Evolutionary conservation across 1,284 basidiomycete species (phyloP), one percentile per base, ranked within the genome.

Genomic region (Ceratobasidium sp.): DNA sequence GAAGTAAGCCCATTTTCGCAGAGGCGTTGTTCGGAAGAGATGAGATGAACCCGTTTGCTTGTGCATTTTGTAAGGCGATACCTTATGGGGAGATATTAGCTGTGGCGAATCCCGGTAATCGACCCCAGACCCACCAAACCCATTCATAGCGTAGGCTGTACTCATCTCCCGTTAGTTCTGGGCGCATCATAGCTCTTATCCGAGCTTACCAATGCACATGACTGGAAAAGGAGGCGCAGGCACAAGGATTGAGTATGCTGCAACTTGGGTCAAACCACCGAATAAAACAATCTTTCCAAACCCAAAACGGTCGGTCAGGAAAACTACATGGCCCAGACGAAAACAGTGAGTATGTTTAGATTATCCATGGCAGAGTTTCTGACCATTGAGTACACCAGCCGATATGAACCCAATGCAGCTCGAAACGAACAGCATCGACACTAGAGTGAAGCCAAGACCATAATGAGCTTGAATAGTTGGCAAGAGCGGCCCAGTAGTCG

Each of bases 161-260:
- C 32, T 18, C 28, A 32, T 18, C 16, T 46, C 30, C 1, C 44
- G 8, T 90, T 78, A 11, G 86, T 85, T 75, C 90, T 7, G 32
- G 43, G 18, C 49, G 1, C 11, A 35, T 32, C 13, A 2, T 57
- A 7, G 18, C 1, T 7, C 18, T 28, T 23, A 54, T 1, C 30
- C n/a, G 41, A 32, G 35, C 66, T 69, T 21, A 57, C 57, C 44
- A 46, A 72, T 38, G 26, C 54, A 59, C 69, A 89, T 0, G 16
- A 85, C 82, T 0, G 89, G 89, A 77, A 89, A 92, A 1, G 90
- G 90, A 0, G 86, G 83, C 1, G 85, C 86, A 18, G 88, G 82
- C n/a, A 85, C 83, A 76, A 88, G 84, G 43, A 91, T 80, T 3
- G 80, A 74, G 77, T 89, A 91, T 0, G 83, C 87, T 11, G 87